phyloP scores from a whole-genome alignment of 257 asterid genomes.

The Solanum etuberosum region DNA sequence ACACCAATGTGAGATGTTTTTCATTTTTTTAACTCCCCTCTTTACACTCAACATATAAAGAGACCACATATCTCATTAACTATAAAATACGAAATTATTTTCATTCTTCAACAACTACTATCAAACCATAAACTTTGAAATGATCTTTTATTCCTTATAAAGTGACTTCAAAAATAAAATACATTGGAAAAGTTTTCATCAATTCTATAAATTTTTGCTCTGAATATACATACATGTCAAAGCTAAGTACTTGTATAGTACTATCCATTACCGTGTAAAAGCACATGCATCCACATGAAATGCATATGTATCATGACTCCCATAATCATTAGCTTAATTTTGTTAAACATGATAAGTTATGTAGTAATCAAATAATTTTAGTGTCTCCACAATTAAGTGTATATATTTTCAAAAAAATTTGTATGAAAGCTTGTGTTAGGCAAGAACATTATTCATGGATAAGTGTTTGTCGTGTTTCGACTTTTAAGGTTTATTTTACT shows the following conservation, averaged over 20 bases:
- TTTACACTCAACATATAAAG: neutral
- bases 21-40: rapidly evolving
- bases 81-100: too few species aligned
- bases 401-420: neutral
- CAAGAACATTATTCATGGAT: neutral
- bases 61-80: neutral
- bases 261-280: neutral
- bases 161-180: neutral
- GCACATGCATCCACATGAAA: neutral
- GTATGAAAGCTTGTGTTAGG: neutral
- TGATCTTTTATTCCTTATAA: neutral
- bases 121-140: neutral
- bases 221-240: neutral
- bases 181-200: neutral
- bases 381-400: neutral
- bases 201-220: neutral
- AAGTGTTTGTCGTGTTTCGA: neutral
- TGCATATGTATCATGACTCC: neutral
- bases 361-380: neutral
- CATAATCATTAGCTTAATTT: neutral
- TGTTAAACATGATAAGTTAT: neutral
- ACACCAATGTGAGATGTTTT: neutral
- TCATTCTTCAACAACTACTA: neutral
- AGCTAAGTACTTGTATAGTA: neutral
- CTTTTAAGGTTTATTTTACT: neutral